Evolutionary conservation across 257 asterid genomes (phyloP), one percentile per base, ranked within the genome.

Genomic region (Solanum corneliomulleri): DNA sequence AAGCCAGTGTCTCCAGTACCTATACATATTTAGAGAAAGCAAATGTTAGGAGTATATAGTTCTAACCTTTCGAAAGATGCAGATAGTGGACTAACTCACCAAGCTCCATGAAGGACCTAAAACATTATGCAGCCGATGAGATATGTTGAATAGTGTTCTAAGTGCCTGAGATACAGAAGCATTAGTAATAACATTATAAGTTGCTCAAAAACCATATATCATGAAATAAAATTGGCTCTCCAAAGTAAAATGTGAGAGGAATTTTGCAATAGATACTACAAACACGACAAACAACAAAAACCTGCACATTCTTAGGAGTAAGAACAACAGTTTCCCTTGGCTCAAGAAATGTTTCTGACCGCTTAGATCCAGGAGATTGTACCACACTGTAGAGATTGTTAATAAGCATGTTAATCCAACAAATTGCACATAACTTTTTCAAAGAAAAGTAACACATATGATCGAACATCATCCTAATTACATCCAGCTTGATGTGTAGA

Each of bases 41-140:
- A 84, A 45, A 58, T 84, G 80, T 87, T 80, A 80, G 44, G 84
- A 27, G 68, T 29, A n/a, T 29, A 49, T 86, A 88, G 86, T 88
- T 88, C 45, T 64, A 64, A 44, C 7, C 60, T 14, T 45, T 49
- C 20, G 16, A 27, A 37, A 83, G 42, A 33, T 70, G 85, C 2
- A 87, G 78, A 85, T 85, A 83, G 87, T 76, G 29, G 58, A 68
- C 12, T 70, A 68, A 89, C 98, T 62, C 93, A 95, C 99, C 98
- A 97, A 92, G 91, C 96, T 98, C 99, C 99, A 97, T 80, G 99
- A 97, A 87, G 98, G 96, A 86, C 99, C 99, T 93, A 97, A 89
- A 77, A 97, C 96, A 87, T 97, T 97, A 89, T 97, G 98, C 85
- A 97, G 91, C 84, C 99, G 94, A 92, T 97, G 97, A 86, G 99